Evolutionary conservation across 2,329 filamentous ascomycete species (phyloP).

Genomic region (Teratosphaeria viscida): DNA sequence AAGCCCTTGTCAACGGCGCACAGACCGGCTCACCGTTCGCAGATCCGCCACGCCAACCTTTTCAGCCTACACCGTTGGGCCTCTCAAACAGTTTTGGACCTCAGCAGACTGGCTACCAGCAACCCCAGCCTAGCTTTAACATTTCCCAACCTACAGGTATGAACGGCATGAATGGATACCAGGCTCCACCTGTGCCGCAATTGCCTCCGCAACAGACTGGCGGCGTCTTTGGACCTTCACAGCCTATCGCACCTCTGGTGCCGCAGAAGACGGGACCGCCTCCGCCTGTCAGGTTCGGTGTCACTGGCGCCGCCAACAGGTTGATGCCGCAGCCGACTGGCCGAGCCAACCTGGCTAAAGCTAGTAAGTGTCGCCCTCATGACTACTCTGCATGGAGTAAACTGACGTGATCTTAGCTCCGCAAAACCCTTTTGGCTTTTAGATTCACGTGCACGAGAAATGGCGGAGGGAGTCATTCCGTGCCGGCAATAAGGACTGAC

Average conservation of each 20-base stretch:
- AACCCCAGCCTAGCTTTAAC: slow-evolving; percentile 36
- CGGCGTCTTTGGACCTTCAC: slow-evolving; percentile 24
- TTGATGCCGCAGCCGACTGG: slow-evolving; percentile 80
- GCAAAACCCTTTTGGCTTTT: slow-evolving; percentile 62
- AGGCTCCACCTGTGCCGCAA: slow-evolving; percentile 33
- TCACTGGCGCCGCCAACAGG: slow-evolving; percentile 61
- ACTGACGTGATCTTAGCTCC: slow-evolving; percentile 39
- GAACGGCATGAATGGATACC: slow-evolving; percentile 23
- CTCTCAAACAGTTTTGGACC: slow-evolving; percentile 17
- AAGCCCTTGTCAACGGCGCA: slow-evolving; percentile 39
- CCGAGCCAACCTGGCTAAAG: slow-evolving; percentile 81
- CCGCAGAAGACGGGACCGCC: slow-evolving; percentile 78
- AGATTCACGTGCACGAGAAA: not conserved
- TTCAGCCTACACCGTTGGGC: slow-evolving; percentile 23
- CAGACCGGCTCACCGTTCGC: slow-evolving; percentile 43
- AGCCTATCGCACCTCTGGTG: slow-evolving; percentile 49
- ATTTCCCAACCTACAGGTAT: slow-evolving; percentile 28
- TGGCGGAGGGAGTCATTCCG: not conserved
- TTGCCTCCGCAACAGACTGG: slow-evolving; percentile 47
- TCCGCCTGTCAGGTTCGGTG: slow-evolving; percentile 81
- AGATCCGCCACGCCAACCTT: slow-evolving; percentile 41
- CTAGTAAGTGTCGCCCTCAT: slow-evolving; percentile 60
- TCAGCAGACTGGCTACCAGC: slow-evolving; percentile 34
- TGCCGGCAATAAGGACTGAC: too few relatives aligned
- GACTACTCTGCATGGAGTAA: slow-evolving; percentile 6